Evolutionary conservation across 805 yeast species (phyloP), one percentile per base, ranked within the genome.

Genomic region (Pichia thaimueangensis): DNA sequence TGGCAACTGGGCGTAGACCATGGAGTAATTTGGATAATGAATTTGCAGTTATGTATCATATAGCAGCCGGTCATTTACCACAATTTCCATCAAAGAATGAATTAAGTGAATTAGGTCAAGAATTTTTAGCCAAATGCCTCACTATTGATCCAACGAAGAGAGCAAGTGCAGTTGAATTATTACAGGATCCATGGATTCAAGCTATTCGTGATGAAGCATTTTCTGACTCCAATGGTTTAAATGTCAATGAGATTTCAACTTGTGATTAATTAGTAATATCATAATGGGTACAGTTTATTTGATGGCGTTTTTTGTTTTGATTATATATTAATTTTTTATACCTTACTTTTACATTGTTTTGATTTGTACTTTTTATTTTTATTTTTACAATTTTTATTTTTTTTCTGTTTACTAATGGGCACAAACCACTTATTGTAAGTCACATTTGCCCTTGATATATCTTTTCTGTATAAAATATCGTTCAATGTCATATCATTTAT

Each of bases 21-120:
- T 93, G 98, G 98, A 84, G 94, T 13, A 85, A 87, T 60, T 69
- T 88, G 47, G 98, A 93, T 56, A 93, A 93, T 57, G 97, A 91
- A 58, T 93, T 94, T 94, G 96, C 97, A 2, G 86, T 93, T 39
- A 91, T 93, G 97, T 93, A 89, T 57, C 96, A 87, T 60, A 93
- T 93, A 56, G 97, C 97, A 0, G 94, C 95, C 3, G 96, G 96
- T 1, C 93, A 86, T 58, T 71, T 78, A 45, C 98, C 98, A 0
- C 87, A 77, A 53, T 68, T 91, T 41, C 98, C 98, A 5, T 60
- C 78, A 0, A 63, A 71, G 1, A 93, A 83, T 46, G 96, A 87
- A 62, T 67, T 93, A 41, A 80, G 93, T 51, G 73, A 70, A 13
- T 76, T 70, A 12, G 97, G 98, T 15, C 72, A 69, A 39, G 68